These are phyloP conservation scores for Globisporangium camurandrum DNA, from an alignment of 352 stramenopile genomes.

Conservation along the genomic window DNA sequence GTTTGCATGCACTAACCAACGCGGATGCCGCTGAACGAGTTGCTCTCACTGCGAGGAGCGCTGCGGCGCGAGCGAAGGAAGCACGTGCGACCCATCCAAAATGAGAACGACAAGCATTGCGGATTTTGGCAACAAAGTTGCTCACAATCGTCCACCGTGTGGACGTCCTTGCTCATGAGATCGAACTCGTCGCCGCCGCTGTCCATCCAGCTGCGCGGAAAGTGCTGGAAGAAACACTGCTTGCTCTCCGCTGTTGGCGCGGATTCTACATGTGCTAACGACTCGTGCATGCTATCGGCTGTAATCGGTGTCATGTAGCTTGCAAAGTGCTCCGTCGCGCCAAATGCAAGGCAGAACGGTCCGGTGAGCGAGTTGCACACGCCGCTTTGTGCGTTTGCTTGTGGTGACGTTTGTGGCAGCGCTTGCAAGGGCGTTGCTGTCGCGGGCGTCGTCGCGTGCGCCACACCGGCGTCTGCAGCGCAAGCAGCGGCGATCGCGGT, in stretches of 20 bases:
- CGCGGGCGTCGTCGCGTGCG: background rate
- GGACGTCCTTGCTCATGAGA: conserved; percentile 46
- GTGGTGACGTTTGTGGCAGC: too few species aligned
- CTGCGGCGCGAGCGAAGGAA: conserved; percentile 47
- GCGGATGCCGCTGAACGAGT: conserved; percentile 55
- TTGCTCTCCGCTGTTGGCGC: conserved; percentile 13
- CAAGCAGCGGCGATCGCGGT: background rate
- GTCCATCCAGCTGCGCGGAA: conserved; percentile 63
- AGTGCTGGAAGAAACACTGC: conserved; percentile 65
- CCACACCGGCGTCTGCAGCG: background rate
- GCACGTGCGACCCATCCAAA: conserved; percentile 61
- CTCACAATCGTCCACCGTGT: conserved; percentile 55
- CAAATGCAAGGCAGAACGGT: conserved; percentile 46
- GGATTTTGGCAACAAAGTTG: conserved; percentile 51
- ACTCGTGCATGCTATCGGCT: conserved; percentile 11
- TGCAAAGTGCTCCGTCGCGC: conserved; percentile 25
- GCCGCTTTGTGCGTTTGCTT: background rate
- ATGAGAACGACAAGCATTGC: conserved; percentile 57
- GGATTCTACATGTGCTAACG: background rate
- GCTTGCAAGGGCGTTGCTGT: too few species aligned
- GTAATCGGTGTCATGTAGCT: conserved; percentile 61
- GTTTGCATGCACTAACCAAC: conserved; percentile 16
- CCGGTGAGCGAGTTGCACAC: conserved; percentile 60
- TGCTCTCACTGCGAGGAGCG: conserved; percentile 28
- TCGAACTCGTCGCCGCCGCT: conserved; percentile 49